Percentiles rank a stretch among this genome's conserved stretches.
phyloP scores from a whole-genome alignment of 2,329 filamentous ascomycete genomes.

The Verruconis gallopava region DNA sequence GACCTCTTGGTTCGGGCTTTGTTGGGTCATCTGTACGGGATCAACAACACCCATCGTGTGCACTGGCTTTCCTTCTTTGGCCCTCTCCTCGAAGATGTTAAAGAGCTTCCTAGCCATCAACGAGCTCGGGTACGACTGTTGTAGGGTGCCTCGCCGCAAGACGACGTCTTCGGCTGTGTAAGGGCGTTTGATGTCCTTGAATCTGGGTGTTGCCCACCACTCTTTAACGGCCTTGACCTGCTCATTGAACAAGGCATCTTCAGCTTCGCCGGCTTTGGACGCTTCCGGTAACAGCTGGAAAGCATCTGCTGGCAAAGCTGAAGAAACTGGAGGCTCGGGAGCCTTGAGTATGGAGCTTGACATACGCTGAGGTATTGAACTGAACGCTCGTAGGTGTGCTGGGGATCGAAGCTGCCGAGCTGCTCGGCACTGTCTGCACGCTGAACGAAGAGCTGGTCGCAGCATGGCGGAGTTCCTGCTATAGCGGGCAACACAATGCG shows the following conservation, averaged over 20 bases:
- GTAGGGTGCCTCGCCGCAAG: slow-evolving; percentile 77
- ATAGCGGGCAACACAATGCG: no score
- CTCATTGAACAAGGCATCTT: slow-evolving; percentile 73
- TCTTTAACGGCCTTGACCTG: slow-evolving; percentile 74
- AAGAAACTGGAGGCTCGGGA: slow-evolving; percentile 49
- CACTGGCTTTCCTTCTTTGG: slow-evolving; percentile 69
- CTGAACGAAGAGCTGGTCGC: slow-evolving; percentile 7
- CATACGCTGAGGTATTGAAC: slow-evolving; percentile 37
- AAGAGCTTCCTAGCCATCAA: slow-evolving; percentile 93
- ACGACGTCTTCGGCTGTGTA: slow-evolving; percentile 87
- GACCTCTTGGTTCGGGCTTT: slow-evolving; percentile 89
- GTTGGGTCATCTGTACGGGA: slow-evolving; percentile 98
- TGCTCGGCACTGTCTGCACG: not conserved
- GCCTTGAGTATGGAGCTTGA: slow-evolving; percentile 37
- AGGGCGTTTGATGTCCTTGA: slow-evolving; percentile 77
- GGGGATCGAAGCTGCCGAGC: not conserved
- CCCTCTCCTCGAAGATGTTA: slow-evolving; percentile 68
- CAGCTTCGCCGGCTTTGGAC: slow-evolving; percentile 63
- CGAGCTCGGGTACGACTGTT: slow-evolving; percentile 82
- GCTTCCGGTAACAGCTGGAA: slow-evolving; percentile 75
- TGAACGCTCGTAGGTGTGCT: slow-evolving; percentile 18
- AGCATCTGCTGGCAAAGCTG: slow-evolving; percentile 53
- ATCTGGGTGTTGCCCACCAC: slow-evolving; percentile 84
- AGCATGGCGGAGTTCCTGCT: slow-evolving; percentile 6
- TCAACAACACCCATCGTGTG: slow-evolving; percentile 99